Evolutionary conservation across 2,329 filamentous ascomycete genomes (phyloP).

Genomic region (Penicillium janthinellum): DNA sequence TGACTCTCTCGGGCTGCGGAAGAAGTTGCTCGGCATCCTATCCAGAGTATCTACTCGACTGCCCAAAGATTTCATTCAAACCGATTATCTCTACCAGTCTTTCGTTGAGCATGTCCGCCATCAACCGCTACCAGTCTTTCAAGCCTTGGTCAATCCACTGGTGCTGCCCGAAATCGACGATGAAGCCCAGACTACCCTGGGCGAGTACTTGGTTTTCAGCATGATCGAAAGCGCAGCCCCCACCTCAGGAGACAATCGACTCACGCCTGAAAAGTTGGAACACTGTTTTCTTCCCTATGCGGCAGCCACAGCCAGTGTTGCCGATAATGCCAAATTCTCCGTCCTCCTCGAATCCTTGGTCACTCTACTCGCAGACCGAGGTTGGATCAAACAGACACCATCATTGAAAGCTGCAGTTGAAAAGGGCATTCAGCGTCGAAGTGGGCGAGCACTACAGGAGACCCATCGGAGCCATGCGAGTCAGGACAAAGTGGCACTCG

Average conservation of each 20-base stretch:
- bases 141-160: slow-evolving; percentile 48
- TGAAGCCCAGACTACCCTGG: slow-evolving; percentile 52
- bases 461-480: slow-evolving; percentile 48
- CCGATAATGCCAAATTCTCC: slow-evolving; percentile 74
- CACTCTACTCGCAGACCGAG: slow-evolving; percentile 51
- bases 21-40: slow-evolving; percentile 49
- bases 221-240: slow-evolving; percentile 50
- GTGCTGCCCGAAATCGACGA: slow-evolving; percentile 45
- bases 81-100: slow-evolving; percentile 46
- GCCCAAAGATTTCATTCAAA: slow-evolving; percentile 37
- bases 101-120: slow-evolving; percentile 52
- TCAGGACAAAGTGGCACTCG: slow-evolving; percentile 37
- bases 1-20: slow-evolving; percentile 45
- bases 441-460: slow-evolving; percentile 48
- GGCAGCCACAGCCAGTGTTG: slow-evolving; percentile 60
- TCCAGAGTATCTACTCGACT: slow-evolving; percentile 40
- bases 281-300: slow-evolving; percentile 66
- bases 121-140: slow-evolving; percentile 49
- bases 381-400: slow-evolving; percentile 36
- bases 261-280: slow-evolving; percentile 55
- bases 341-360: slow-evolving; percentile 68
- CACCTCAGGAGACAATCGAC: slow-evolving; percentile 41
- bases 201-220: slow-evolving; percentile 55
- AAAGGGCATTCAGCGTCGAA: slow-evolving; percentile 55
- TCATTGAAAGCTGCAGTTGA: slow-evolving; percentile 52